phyloP scores from a whole-genome alignment of 192 early-diverging fungal species.

The Diversispora eburnea region DNA sequence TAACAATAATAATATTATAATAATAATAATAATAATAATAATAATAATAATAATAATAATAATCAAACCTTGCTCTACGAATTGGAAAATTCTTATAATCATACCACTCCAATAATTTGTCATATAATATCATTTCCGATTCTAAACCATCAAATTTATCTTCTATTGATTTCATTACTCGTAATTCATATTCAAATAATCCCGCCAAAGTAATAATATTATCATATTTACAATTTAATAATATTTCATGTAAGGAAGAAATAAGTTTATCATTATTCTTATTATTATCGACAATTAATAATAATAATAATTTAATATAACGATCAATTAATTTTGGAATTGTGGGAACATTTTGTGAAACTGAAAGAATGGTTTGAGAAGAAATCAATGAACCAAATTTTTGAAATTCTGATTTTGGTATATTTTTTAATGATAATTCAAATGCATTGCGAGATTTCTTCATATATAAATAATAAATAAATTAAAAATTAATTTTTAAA shows the following conservation, averaged over 20 bases:
- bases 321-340: constrained; percentile 29
- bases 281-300: too few species aligned
- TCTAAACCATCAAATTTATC: constrained; percentile 18
- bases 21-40: not conserved
- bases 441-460: constrained; percentile 3
- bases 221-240: not conserved
- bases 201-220: constrained; percentile 16
- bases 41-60: not conserved
- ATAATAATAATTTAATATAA: constrained; percentile 19
- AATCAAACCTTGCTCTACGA: constrained; percentile 32
- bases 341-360: not conserved
- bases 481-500: not conserved
- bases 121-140: not conserved
- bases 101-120: constrained; percentile 21
- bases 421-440: not conserved
- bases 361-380: constrained; percentile 5
- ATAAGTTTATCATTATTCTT: not conserved
- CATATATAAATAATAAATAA: not conserved
- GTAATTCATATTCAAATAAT: constrained; percentile 25
- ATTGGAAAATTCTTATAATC: constrained; percentile 30
- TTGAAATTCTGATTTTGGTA: constrained; percentile 15
- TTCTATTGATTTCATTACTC: constrained; percentile 7
- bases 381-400: constrained; percentile 3
- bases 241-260: constrained; percentile 11
- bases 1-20: not conserved